Base-by-base conservation (phyloP, 2,329 filamentous ascomycete genomes). In the Fusarium sp. region DNA sequence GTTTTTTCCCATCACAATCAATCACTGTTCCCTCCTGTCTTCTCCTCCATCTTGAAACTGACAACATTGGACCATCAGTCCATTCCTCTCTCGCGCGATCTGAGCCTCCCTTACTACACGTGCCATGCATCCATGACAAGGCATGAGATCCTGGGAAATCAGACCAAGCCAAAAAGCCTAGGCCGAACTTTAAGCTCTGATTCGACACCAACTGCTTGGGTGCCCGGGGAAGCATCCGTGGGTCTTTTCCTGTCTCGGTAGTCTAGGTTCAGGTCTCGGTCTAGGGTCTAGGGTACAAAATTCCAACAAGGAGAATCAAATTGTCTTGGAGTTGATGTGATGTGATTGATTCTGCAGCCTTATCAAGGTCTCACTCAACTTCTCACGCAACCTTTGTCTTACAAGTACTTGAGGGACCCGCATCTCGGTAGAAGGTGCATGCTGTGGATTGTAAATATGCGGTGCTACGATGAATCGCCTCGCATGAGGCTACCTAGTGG, bases 151-250 rank as follows among this genome's bases (percentile, higher is more conserved):
- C 39, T 56, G 30, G 15, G n/a, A 31, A 28, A 41, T 54, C 33
- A 54, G 35, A 41, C 50, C 33, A 54, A 31, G 58, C 45, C 55
- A 42, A 20, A 45, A 48, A 33, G 26, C 20, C 54, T 28, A 42
- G 33, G 38, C 20, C 38, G 47, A 55, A 42, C 47, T 57, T 53
- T 44, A 61, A 72, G 57, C 59, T 63, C 55, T 74, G 62, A 70
- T 67, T 60, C 55, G 68, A 56, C 69, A 72, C 70, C 71, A 67
- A 55, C 57, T 56, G 53, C 58, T 66, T 57, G 71, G 71, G 71
- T 62, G 42, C 71, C 50, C 70, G 66, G 70, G 71, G 71, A 73
- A 72, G 58, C 63, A 50, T 74, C 62, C 71, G 71, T 53, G 22
- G 30, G 67, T 44, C 68, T 61, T 74, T 67, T 59, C 54, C 51